These are phyloP conservation scores for Carex parvula DNA, from an alignment of 176 grass and related monocot genomes.

Conservation along the genomic window DNA sequence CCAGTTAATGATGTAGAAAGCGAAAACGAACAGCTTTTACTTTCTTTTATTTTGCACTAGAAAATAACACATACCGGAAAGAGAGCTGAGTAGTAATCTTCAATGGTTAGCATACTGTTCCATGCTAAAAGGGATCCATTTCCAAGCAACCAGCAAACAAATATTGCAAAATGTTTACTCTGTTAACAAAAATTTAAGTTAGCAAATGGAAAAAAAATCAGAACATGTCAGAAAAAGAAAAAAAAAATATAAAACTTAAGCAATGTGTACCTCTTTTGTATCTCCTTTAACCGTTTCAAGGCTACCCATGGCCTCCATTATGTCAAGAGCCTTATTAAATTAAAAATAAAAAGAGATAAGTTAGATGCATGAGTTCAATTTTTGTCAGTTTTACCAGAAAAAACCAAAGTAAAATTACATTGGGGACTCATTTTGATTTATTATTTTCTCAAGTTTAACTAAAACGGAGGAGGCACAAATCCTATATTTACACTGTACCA, in stretches of 20 bases:
- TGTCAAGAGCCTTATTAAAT: not conserved
- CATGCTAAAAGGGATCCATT: constrained; percentile 63
- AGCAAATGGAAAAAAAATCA: not conserved
- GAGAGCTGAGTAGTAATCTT: constrained; percentile 61
- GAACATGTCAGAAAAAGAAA: not conserved
- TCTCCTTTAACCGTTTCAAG: not conserved
- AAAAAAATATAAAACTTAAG: not conserved
- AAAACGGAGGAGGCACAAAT: not conserved
- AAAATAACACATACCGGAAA: constrained; percentile 42
- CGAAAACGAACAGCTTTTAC: not conserved
- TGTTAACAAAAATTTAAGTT: constrained; percentile 7
- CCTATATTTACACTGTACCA: not conserved
- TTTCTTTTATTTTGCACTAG: not conserved
- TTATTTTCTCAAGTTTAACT: not conserved
- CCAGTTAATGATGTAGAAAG: not conserved
- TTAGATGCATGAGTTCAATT: not conserved
- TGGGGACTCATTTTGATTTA: not conserved
- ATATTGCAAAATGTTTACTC: constrained; percentile 46
- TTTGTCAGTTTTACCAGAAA: not conserved
- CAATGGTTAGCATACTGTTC: constrained; percentile 65
- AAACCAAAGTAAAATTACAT: not conserved
- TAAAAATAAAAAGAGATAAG: not conserved
- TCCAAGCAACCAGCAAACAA: constrained; percentile 65
- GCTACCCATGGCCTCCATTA: constrained; percentile 12
- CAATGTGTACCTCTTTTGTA: constrained; percentile 6